Evolutionary conservation across 1,284 basidiomycete genomes (phyloP).

Genomic region (Serendipita sp.): DNA sequence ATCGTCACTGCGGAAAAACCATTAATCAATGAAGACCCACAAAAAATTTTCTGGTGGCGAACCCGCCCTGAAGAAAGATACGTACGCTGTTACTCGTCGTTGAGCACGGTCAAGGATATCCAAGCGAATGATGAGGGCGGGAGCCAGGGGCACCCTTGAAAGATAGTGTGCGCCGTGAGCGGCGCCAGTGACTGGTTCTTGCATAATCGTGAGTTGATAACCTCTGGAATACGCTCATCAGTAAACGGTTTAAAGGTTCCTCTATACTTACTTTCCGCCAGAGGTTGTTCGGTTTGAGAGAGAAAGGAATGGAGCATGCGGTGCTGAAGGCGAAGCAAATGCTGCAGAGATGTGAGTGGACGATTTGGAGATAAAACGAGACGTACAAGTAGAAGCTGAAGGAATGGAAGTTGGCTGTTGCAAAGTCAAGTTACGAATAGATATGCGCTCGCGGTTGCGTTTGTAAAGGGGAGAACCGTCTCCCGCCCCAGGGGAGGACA

Average conservation of each 20-base stretch:
- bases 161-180: conserved; percentile 63
- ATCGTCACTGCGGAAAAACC: conserved; percentile 33
- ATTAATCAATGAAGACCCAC: neutral
- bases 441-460: conserved; percentile 6
- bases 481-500: conserved; percentile 5
- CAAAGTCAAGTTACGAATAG: neutral
- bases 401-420: neutral
- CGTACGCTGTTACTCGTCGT: conserved; percentile 15
- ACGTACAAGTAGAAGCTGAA: neutral
- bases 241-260: neutral
- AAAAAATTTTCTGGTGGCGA: neutral
- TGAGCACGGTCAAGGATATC: conserved; percentile 51
- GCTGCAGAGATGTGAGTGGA: neutral
- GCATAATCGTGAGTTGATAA: conserved; percentile 63
- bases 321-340: neutral
- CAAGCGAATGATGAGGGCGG: conserved; percentile 66
- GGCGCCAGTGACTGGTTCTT: conserved; percentile 64
- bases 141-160: conserved; percentile 67
- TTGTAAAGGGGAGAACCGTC: neutral
- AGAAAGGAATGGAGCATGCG: neutral
- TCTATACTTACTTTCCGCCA: neutral
- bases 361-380: too few relatives aligned
- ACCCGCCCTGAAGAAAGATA: neutral
- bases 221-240: conserved; percentile 28
- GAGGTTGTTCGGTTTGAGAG: neutral